Base-by-base conservation (phyloP, 257 asterid species). In the Handroanthus guayacan region DNA sequence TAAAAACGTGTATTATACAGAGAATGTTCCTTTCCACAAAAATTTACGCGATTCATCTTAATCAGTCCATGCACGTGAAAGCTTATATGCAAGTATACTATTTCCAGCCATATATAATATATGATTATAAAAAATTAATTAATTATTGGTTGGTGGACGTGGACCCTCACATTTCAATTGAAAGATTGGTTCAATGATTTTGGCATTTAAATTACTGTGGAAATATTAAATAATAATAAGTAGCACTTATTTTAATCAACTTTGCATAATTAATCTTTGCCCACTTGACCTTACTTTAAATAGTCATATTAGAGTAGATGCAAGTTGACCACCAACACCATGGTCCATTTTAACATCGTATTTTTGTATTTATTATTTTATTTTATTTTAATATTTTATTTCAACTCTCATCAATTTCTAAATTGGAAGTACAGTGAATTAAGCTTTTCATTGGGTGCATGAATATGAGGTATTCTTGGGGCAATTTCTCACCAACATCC, bases 251-350 rank as follows among this genome's bases (percentile, higher is more conserved):
- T 72, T 72, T 71, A 70, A 70, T 50, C 39, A 68, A 52, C 45
- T 34, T 6, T 44, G 14, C 5, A 31, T 44, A 44, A 43, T 25
- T 20, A 18, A 45, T 17, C 41, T 34, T 76, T 61, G 69, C 51
- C 74, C 75, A 76, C 75, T 67, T 43, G 75, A 45, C 75, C 75
- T 16, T 76, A 34, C 69, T 76, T 76, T 56, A 52, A 44, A 75
- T 62, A 37, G 8, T 67, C 12, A 50, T 50, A 2, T 57, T 57
- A 9, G 36, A 57, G 14, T 57, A 17, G 37, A 18, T 57, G 63
- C 63, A 57, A 57, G 14, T 57, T 57, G 11, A 17, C 13, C 13
- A 18, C 63, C 38, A 18, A n/a, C 6, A 1, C 31, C 9, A 17
- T 14, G 17, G 20, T 52, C 58, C 18, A 55, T 14, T 44, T 6